Base-by-base conservation (phyloP, 1,284 basidiomycete genomes). In the Microbotryum lychnidis-dioicae region DNA sequence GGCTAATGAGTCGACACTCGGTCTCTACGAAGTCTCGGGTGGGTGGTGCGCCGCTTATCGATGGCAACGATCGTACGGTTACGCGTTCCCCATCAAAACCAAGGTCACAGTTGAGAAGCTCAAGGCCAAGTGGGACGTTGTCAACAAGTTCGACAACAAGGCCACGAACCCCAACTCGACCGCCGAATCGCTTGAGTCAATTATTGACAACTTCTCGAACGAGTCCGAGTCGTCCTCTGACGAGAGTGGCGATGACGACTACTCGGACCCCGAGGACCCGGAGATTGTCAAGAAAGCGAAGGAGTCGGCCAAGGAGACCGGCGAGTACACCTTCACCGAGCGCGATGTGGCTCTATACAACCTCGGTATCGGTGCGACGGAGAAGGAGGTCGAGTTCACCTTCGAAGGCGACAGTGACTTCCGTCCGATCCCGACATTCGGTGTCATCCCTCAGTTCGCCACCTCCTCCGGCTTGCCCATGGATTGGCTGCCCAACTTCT, bases 311-410 rank as follows among this genome's bases (percentile, higher is more conserved):
- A 69, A 76, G 2, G 81, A 84, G 18, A 79, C 83, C 9, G 76
- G 80, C 50, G 82, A 84, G 50, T 92, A 82, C 77, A 79, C 75
- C 31, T 99, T 88, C 77, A 84, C 84, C 12, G 91, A 96, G 77
- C 83, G 89, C 45, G 94, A 98, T 73, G 83, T 97, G 48, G 89
- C 97, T 69, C 80, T 98, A 21, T 99, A 98, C 80, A 97, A 97
- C 77, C 80, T 98, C 42, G 92, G 94, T 57, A 78, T 98, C 53
- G 96, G 94, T n/a, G 94, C 93, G 21, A 93, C 86, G 6, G 91
- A 87, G 75, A 84, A 87, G 73, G 91, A 99, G 66, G 82, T 97
- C 27, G 83, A 91, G 69, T 93, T 91, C 85, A 85, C 86, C 4
- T 99, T 85, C 72, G 96, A 98, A 78, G 85, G 86, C 60, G 82